These are phyloP conservation scores for Corchorus olitorius DNA, from an alignment of 345 rosid species.

Conservation along the genomic window DNA sequence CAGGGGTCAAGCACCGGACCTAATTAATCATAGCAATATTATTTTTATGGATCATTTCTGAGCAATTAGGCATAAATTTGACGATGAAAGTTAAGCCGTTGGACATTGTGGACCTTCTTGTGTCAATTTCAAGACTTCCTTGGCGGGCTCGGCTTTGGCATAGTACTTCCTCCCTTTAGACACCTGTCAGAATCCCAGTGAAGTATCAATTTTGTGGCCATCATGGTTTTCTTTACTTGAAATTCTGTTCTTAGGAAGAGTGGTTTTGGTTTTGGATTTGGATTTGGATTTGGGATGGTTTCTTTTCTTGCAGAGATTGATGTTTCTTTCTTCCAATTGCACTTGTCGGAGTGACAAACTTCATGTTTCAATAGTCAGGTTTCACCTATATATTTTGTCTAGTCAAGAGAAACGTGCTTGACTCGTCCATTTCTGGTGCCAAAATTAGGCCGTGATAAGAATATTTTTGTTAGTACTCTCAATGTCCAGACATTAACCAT, in stretches of 20 bases:
- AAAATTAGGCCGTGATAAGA: not conserved
- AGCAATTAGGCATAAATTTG: no score
- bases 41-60: no score
- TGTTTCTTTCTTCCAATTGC: not conserved
- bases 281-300: no score
- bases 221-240: not conserved
- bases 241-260: not conserved
- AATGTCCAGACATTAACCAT: not conserved
- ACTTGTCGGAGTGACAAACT: not conserved
- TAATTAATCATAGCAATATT: not conserved
- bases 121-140: not conserved
- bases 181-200: conserved; percentile 2
- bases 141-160: not conserved
- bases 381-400: not conserved
- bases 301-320: not conserved
- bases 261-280: not conserved
- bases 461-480: not conserved
- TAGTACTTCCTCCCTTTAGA: not conserved
- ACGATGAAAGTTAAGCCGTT: not conserved
- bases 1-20: conserved; percentile 19
- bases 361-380: not conserved
- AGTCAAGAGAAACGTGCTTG: not conserved
- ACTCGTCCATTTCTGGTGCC: not conserved
- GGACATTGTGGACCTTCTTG: not conserved
- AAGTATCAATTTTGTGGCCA: not conserved